Percentiles rank a stretch among this genome's conserved stretches.
Conservation (phyloP, 306 rosid genomes). For the Dalbergia cochinchinensis region DNA sequence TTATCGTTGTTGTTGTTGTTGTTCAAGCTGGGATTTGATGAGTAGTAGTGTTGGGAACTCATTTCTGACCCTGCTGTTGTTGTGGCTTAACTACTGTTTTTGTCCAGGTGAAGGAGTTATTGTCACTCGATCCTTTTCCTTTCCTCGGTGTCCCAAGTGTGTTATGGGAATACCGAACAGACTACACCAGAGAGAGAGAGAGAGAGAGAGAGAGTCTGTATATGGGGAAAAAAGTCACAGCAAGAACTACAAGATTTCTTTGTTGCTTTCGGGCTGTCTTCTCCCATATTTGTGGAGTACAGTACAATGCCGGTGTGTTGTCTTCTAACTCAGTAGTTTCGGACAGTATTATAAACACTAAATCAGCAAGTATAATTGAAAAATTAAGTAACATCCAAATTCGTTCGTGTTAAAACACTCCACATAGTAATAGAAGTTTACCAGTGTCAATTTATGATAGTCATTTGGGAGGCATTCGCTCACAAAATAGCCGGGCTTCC, state of each 20-base stretch:
- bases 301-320: neutral
- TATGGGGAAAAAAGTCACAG: neutral
- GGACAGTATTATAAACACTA: no score
- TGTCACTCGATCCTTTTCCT: neutral
- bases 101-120: constrained; percentile 1
- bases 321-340: neutral
- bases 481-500: no score
- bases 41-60: constrained; percentile 1
- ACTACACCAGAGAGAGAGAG: neutral
- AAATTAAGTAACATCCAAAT: no score
- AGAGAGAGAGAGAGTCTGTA: neutral
- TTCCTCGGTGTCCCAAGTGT: neutral
- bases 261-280: neutral
- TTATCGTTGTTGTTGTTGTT: neutral
- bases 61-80: neutral
- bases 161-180: neutral
- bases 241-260: neutral
- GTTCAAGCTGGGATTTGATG: neutral
- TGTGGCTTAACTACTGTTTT: neutral
- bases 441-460: no score
- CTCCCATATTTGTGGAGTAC: constrained; percentile 1
- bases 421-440: no score
- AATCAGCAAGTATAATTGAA: no score
- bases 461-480: no score
- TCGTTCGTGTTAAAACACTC: no score